Evolutionary conservation across 352 stramenopile species (phyloP).

Genomic region (Phytophthora constricta): DNA sequence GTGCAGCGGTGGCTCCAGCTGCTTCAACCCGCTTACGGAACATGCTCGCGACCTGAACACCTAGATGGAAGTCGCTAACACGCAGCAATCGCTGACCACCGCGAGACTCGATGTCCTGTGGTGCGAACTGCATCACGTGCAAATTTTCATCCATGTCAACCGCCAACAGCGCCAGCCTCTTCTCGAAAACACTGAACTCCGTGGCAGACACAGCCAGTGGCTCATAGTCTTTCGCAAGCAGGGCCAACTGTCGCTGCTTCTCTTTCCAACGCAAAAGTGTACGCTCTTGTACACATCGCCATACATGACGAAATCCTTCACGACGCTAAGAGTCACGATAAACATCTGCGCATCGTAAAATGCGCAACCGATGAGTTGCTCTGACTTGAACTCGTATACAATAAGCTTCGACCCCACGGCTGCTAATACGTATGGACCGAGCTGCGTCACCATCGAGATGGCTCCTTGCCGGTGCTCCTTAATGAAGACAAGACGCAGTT

Average conservation of each 20-base stretch:
- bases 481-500: slow-evolving; percentile 83
- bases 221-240: slow-evolving; percentile 90
- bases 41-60: slow-evolving; percentile 78
- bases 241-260: slow-evolving; percentile 76
- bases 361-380: slow-evolving; percentile 84
- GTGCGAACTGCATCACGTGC: slow-evolving; percentile 88
- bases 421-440: slow-evolving; percentile 85
- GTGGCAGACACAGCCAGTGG: slow-evolving; percentile 77
- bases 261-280: slow-evolving; percentile 90
- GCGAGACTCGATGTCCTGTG: slow-evolving; percentile 85
- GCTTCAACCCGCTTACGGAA: slow-evolving; percentile 73
- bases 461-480: slow-evolving; percentile 88
- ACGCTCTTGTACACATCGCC: slow-evolving; percentile 91
- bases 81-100: slow-evolving; percentile 83
- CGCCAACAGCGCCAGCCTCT: slow-evolving; percentile 71
- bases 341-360: slow-evolving; percentile 91
- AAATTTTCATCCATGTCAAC: slow-evolving; percentile 88
- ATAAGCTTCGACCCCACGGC: slow-evolving; percentile 89
- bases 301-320: slow-evolving; percentile 90
- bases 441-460: slow-evolving; percentile 77
- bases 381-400: slow-evolving; percentile 90
- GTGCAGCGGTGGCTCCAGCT: slow-evolving; percentile 15
- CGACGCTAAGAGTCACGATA: slow-evolving; percentile 82
- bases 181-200: slow-evolving; percentile 87
- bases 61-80: slow-evolving; percentile 85